phyloP scores from a whole-genome alignment of 202 grass and related monocot genomes.

The Bolboschoenoplectus hybrid region DNA sequence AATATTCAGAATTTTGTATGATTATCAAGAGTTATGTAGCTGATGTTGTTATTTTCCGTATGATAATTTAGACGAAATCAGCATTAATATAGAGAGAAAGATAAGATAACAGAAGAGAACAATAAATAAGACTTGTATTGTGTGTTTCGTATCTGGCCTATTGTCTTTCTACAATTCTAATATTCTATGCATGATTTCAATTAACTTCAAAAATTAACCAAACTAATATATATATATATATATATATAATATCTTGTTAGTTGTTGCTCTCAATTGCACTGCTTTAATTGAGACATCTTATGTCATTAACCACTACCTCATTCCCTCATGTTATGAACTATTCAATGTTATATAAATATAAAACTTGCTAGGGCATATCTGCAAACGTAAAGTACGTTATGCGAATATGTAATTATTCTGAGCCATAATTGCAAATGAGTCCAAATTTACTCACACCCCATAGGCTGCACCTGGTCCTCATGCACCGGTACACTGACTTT shows the following conservation, averaged over 20 bases:
- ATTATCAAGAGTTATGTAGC: background rate
- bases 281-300: background rate
- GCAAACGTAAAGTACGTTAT: background rate
- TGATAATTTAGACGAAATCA: background rate
- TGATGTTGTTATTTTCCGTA: background rate
- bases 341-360: background rate
- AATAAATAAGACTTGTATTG: background rate
- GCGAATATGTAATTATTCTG: background rate
- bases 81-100: background rate
- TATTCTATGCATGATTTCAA: background rate
- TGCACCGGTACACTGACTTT: background rate
- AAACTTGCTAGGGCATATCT: background rate
- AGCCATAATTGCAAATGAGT: background rate
- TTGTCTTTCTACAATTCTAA: background rate
- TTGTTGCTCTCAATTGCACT: background rate
- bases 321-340: no score
- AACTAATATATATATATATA: background rate
- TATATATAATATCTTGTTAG: background rate
- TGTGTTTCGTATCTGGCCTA: background rate
- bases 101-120: background rate
- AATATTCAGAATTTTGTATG: constrained; percentile 24
- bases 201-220: background rate
- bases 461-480: background rate
- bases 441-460: no score
- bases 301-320: background rate